These are phyloP conservation scores for Ophiostoma triangulosporum DNA, from an alignment of 2,329 filamentous ascomycete genomes.

Conservation along the genomic window DNA sequence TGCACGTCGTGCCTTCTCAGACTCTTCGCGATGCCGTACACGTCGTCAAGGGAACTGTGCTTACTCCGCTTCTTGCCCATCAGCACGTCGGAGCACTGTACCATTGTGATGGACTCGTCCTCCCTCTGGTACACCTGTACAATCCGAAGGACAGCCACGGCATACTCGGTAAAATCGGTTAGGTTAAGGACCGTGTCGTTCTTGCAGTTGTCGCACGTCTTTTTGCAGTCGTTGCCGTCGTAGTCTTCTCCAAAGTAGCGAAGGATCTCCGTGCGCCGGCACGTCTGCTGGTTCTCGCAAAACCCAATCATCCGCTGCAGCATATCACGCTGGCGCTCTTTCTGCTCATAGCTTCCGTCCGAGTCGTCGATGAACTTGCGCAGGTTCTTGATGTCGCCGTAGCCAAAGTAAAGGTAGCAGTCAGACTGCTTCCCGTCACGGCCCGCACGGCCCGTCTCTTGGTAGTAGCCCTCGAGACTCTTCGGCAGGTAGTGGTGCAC, in stretches of 20 bases:
- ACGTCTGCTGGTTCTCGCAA: constrained; percentile 81
- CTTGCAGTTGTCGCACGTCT: constrained; percentile 80
- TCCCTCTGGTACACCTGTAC: no score
- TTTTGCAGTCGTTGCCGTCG: constrained; percentile 52
- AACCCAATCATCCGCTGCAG: constrained; percentile 72
- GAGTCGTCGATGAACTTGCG: constrained; percentile 73
- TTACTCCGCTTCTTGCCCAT: constrained; percentile 53
- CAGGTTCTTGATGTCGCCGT: constrained; percentile 58
- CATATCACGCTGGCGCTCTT: constrained; percentile 74
- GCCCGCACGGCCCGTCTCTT: constrained; percentile 90
- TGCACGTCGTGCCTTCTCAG: constrained; percentile 67
- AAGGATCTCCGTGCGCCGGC: constrained; percentile 75
- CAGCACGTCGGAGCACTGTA: constrained; percentile 75
- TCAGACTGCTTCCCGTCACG: constrained; percentile 77
- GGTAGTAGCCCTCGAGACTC: constrained; percentile 93
- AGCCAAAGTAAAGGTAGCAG: constrained; percentile 83
- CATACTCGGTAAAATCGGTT: constrained; percentile 65
- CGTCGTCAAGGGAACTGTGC: constrained; percentile 36
- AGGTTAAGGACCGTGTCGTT: constrained; percentile 54
- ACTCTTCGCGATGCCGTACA: constrained; percentile 54
- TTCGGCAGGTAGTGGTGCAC: constrained; percentile 90
- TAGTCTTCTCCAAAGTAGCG: constrained; percentile 92
- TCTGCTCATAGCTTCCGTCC: constrained; percentile 63
- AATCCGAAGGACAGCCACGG: constrained; percentile 55
- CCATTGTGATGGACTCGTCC: constrained; percentile 50